Evolutionary conservation across 202 grass and related monocot species (phyloP), one percentile per base, ranked within the genome.

Genomic region (Elaeis oleifera): DNA sequence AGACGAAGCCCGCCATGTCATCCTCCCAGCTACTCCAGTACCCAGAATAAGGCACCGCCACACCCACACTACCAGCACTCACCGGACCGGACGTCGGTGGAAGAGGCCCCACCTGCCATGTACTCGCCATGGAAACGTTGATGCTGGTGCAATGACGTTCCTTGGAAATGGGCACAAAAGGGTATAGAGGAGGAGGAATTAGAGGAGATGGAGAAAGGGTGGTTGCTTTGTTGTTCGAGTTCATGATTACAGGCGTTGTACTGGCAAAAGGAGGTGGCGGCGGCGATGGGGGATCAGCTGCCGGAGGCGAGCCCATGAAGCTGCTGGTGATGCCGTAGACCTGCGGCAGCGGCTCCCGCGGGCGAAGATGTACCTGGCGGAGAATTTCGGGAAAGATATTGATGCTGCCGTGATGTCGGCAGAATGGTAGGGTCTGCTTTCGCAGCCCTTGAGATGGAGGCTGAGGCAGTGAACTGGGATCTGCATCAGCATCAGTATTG

Each of bases 331-430:
- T 6, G 29, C 29, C 29, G 29, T 31, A 69, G 3, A 57, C 63
- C 21, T 32, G 29, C 23, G 16, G 56, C 16, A 50, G 19, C 23
- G 60, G 72, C 16, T 61, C 19, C 50, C n/a, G 50, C 3, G 84
- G 28, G 24, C 51, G 68, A 65, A 86, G 69, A 14, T 86, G 48
- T 60, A 89, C 63, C 48, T 89, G 82, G 27, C 62, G 64, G 16
- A 91, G 67, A 16, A 92, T 39, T 25, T 97, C 92, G 20, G 84
- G 92, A 71, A 91, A 91, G 58, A 65, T n/a, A n/a, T n/a, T 18
- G 22, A 55, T 57, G 56, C n/a, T 68, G 67, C 57, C 60, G 26
- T n/a, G 64, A 49, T 3, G 39, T 56, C 25, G 21, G 3, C 2
- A 3, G 20, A 64, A 51, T 7, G 24, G 39, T 2, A 16, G 16